Conservation (phyloP, 129 eudicot species). For the Flaveria brownii region DNA sequence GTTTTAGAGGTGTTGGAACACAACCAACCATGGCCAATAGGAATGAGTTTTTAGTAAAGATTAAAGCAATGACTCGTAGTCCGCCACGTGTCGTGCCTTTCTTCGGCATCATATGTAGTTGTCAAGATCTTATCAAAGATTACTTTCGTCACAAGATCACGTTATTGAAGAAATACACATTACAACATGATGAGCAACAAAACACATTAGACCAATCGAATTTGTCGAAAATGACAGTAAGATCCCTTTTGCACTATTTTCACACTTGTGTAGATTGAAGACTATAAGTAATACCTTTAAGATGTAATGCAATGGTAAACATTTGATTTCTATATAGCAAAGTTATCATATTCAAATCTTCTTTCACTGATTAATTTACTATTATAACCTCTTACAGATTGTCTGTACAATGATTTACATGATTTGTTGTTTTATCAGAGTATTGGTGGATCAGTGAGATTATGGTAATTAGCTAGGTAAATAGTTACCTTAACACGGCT, state of each 20-base stretch:
- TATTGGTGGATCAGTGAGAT: too few species aligned
- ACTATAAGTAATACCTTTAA: too few species aligned
- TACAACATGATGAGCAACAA: not conserved
- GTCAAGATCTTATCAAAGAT: slow-evolving; percentile 38
- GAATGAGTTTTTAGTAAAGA: slow-evolving; percentile 33
- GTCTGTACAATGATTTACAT: too few species aligned
- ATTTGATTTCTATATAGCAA: too few species aligned
- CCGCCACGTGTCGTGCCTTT: slow-evolving; percentile 46
- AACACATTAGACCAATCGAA: not conserved
- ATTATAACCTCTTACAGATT: too few species aligned
- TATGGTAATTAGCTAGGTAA: too few species aligned
- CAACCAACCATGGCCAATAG: slow-evolving; percentile 49
- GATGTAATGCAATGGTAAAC: too few species aligned
- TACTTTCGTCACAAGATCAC: slow-evolving; percentile 30
- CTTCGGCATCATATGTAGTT: slow-evolving; percentile 32
- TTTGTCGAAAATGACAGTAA: not conserved
- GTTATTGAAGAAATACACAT: slow-evolving; percentile 32
- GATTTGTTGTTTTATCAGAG: too few species aligned
- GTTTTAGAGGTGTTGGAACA: slow-evolving; percentile 34
- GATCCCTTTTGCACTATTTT: not conserved
- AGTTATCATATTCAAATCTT: too few species aligned
- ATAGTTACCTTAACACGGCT: not conserved
- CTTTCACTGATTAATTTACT: too few species aligned
- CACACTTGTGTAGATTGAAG: not conserved
- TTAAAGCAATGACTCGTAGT: slow-evolving; percentile 47